phyloP scores from a whole-genome alignment of 179 eudicot genomes.

The Heliamphora pulchella region DNA sequence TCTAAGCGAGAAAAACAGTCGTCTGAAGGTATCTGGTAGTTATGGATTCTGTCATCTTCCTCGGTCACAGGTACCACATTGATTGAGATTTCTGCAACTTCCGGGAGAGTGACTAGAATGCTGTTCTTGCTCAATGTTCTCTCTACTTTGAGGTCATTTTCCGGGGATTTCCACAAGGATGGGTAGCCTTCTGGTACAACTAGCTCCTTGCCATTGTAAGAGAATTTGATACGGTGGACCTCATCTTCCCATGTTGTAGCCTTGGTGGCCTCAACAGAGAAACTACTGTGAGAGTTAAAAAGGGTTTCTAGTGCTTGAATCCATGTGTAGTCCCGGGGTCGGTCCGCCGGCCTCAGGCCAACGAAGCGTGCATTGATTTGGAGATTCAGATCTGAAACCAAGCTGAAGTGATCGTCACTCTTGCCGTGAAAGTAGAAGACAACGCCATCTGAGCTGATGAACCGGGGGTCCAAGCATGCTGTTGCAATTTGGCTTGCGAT shows the following conservation, averaged over 20 bases:
- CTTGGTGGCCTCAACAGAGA: conserved; percentile 47
- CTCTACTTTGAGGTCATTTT: conserved; percentile 31
- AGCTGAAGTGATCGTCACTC: conserved; percentile 47
- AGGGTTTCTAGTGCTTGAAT: conserved; percentile 61
- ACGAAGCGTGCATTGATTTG: conserved; percentile 68
- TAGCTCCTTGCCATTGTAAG: conserved; percentile 28
- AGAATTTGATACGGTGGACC: conserved; percentile 34
- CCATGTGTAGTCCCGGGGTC: conserved; percentile 60
- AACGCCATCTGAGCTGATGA: conserved; percentile 61
- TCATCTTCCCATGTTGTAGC: conserved; percentile 46
- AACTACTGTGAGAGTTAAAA: conserved; percentile 35
- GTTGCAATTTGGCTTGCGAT: conserved; percentile 46
- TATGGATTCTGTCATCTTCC: conserved; percentile 48
- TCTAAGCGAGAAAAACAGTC: conserved; percentile 56
- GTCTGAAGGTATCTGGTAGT: conserved; percentile 45
- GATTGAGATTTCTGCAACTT: conserved; percentile 38
- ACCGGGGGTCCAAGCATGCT: conserved; percentile 71
- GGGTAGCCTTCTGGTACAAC: conserved; percentile 23
- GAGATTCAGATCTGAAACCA: conserved; percentile 55
- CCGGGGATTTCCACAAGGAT: conserved; percentile 21
- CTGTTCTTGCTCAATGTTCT: conserved; percentile 39
- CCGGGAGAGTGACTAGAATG: conserved; percentile 31
- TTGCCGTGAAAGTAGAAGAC: conserved; percentile 86
- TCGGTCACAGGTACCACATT: conserved; percentile 48
- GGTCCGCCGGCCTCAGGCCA: conserved; percentile 49